phyloP scores from a whole-genome alignment of 768 basidiomycete genomes.

The Auriscalpium vulgare region DNA sequence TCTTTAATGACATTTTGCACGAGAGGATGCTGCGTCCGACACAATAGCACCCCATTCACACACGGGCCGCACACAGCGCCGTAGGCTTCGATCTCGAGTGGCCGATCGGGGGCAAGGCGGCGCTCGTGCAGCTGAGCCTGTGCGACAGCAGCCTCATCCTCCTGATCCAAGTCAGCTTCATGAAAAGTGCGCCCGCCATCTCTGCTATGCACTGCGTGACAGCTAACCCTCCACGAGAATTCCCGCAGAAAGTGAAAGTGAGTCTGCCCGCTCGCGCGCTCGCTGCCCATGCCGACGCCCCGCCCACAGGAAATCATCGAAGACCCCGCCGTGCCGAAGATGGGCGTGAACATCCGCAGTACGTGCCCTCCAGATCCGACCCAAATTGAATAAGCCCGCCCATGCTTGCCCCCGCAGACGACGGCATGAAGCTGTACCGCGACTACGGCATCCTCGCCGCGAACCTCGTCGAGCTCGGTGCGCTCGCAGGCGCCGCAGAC shows the following conservation, averaged over 20 bases:
- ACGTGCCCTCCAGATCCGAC: slow-evolving; percentile 9
- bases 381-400: neutral
- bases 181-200: slow-evolving; percentile 30
- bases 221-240: slow-evolving; percentile 22
- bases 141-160: slow-evolving; percentile 35
- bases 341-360: slow-evolving; percentile 44
- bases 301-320: slow-evolving; percentile 36
- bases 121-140: slow-evolving; percentile 41
- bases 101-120: slow-evolving; percentile 31
- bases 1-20: no score
- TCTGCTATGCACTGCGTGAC: neutral
- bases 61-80: slow-evolving; percentile 27
- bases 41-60: no score
- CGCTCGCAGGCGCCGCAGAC: slow-evolving; percentile 34
- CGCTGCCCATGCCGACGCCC: no score
- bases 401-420: slow-evolving; percentile 24
- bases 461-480: slow-evolving; percentile 39
- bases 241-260: slow-evolving; percentile 36
- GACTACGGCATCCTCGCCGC: slow-evolving; percentile 37
- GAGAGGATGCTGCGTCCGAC: no score
- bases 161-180: slow-evolving; percentile 39
- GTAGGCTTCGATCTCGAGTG: slow-evolving; percentile 48
- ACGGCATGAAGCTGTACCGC: slow-evolving; percentile 39
- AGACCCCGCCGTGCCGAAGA: slow-evolving; percentile 30
- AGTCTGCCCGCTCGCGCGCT: neutral